Percentiles rank a stretch among this genome's conserved stretches.
phyloP scores from a whole-genome alignment of 805 yeast species.

The Dipodascopsis tothii region DNA sequence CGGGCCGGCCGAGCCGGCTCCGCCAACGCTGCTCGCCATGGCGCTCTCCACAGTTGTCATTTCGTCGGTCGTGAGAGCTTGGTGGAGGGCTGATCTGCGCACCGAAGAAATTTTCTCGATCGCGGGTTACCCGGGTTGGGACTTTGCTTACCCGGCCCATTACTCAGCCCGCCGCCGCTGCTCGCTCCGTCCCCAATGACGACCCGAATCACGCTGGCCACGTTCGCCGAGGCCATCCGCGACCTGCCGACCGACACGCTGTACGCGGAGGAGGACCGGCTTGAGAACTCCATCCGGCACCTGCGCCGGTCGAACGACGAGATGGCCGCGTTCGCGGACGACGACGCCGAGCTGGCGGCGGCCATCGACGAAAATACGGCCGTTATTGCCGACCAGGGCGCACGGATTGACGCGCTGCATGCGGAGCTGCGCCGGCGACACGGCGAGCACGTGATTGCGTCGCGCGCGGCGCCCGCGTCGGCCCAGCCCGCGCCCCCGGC shows the following conservation, averaged over 20 bases:
- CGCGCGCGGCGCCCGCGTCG: too few species aligned
- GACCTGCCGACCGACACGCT: constrained; percentile 17
- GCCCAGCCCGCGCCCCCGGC: too few species aligned
- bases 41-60: too few species aligned
- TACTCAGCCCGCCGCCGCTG: too few species aligned
- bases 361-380: constrained; percentile 18
- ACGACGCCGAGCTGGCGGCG: constrained; percentile 14
- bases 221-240: constrained; percentile 11
- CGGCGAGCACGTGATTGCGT: too few species aligned
- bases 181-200: neutral
- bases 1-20: too few species aligned
- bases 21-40: too few species aligned
- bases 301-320: constrained; percentile 28
- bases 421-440: constrained; percentile 4
- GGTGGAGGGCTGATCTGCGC: too few species aligned
- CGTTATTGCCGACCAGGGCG: constrained; percentile 11
- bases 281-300: constrained; percentile 28
- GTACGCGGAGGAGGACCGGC: constrained; percentile 23
- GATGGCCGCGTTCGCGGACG: constrained; percentile 20
- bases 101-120: too few species aligned
- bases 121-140: too few species aligned
- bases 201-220: constrained; percentile 3
- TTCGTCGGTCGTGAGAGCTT: too few species aligned
- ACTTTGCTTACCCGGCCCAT: too few species aligned
- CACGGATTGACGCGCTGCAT: constrained; percentile 5